These are phyloP conservation scores for Diplogelasinospora grovesii DNA, from an alignment of 495 filamentous ascomycete genomes.

Conservation along the genomic window DNA sequence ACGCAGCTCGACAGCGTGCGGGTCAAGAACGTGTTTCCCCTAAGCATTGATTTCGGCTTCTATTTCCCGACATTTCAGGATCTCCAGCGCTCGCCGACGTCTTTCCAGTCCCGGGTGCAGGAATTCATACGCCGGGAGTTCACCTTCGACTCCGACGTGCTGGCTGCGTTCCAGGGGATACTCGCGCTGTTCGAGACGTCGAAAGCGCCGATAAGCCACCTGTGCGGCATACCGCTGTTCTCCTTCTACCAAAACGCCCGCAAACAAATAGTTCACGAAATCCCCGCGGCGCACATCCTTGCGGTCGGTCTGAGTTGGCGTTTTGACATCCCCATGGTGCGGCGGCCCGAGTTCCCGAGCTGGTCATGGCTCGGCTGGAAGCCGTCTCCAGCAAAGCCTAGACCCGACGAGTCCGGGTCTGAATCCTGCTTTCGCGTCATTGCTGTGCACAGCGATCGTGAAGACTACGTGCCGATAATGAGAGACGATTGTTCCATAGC, in stretches of 20 bases:
- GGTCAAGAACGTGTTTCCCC: background rate
- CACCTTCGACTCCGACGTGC: background rate
- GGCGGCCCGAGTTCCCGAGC: conserved; percentile 1
- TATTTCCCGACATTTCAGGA: background rate
- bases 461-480: too few species aligned
- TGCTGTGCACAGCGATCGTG: too few species aligned
- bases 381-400: too few species aligned
- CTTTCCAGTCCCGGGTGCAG: background rate
- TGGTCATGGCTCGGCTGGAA: conserved; percentile 5
- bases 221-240: conserved; percentile 1
- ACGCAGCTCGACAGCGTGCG: background rate
- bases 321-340: background rate
- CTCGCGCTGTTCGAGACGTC: background rate
- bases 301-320: background rate
- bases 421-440: too few species aligned
- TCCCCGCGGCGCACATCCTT: background rate
- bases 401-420: too few species aligned
- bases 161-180: conserved; percentile 3
- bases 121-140: background rate
- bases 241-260: background rate
- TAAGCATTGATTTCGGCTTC: background rate
- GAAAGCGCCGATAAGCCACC: background rate
- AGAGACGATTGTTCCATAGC: too few species aligned
- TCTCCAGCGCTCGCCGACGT: background rate
- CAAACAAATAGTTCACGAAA: too few species aligned